Evolutionary conservation across 2,329 filamentous ascomycete genomes (phyloP), one percentile per base, ranked within the genome.

Genomic region (Lecanosticta acicola): DNA sequence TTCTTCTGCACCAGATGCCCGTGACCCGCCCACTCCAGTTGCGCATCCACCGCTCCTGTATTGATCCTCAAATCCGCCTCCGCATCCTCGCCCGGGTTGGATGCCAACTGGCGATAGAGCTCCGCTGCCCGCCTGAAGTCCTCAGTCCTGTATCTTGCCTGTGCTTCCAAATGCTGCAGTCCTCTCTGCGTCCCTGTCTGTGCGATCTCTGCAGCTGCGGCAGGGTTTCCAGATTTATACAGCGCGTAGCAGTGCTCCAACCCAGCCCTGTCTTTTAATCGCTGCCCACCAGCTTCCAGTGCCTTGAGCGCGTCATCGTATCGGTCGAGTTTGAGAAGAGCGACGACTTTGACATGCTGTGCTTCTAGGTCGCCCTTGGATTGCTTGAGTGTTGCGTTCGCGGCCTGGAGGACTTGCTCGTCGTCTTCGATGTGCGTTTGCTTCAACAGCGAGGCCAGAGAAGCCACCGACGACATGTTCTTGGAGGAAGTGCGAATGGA

Each of bases 191-290:
- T 60, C 3, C 59, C 61, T 44, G 60, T 51, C 21, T 46, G 66
- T 18, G 77, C 75, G 20, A 79, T 62, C 20, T 73, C 66, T 19
- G 77, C 74, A 16, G 87, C 86, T 46, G 83, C 81, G 16, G 76
- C 71, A 1, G 87, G 75, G 53, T 81, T 75, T 18, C 85, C 85
- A 0, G 79, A 77, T 71, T 90, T 93, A 70, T 93, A 94, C 16
- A 90, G 75, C n/a, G 85, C 83, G 70, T 94, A 94, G 2, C 84
- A 79, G 63, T 83, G 83, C 66, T 90, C 87, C 35, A 90, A 73
- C 13, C 69, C 61, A 55, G 83, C 86, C 46, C 69, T 68, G 32
- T 77, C 70, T 61, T 82, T 78, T 46, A 90, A 68, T 53, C 70
- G 72, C 47, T 77, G 71, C 39, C 81, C 80, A 14, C 74, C 80